These are phyloP conservation scores for Kodamaea plutei DNA, from an alignment of 1,139 yeast species.

Conservation along the genomic window DNA sequence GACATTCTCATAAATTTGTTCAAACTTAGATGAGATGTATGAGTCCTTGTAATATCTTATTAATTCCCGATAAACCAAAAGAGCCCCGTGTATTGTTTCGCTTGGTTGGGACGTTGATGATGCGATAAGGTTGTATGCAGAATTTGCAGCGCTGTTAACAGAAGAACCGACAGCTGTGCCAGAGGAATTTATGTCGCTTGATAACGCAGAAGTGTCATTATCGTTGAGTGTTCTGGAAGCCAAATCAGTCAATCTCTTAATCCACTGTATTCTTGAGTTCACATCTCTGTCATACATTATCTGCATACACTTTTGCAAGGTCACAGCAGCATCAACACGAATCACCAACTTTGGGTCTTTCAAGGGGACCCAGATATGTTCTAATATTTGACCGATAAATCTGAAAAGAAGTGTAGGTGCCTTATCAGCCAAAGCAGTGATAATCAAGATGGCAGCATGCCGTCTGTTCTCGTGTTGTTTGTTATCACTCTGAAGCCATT, in stretches of 20 bases:
- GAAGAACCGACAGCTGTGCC: slow-evolving; percentile 5
- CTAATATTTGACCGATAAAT: slow-evolving; percentile 73
- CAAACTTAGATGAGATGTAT: slow-evolving; percentile 50
- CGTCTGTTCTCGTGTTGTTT: slow-evolving; percentile 75
- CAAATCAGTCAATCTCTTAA: slow-evolving; percentile 63
- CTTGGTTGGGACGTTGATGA: slow-evolving; percentile 35
- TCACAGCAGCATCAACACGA: slow-evolving; percentile 79
- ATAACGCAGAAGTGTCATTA: slow-evolving; percentile 9
- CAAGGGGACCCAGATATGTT: slow-evolving; percentile 82
- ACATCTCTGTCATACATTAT: slow-evolving; percentile 78
- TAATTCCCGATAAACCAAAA: slow-evolving; percentile 78
- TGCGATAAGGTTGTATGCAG: slow-evolving; percentile 25
- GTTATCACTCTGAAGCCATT: slow-evolving; percentile 80
- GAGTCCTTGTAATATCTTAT: slow-evolving; percentile 62
- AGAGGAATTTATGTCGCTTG: slow-evolving; percentile 1
- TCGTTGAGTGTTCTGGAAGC: slow-evolving; percentile 39
- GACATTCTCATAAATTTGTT: slow-evolving; percentile 72
- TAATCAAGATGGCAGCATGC: slow-evolving; percentile 85
- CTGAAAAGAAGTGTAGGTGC: slow-evolving; percentile 82
- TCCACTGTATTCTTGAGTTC: slow-evolving; percentile 71
- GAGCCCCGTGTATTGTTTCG: slow-evolving; percentile 81
- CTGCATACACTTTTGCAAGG: slow-evolving; percentile 71
- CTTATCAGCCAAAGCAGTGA: slow-evolving; percentile 79
- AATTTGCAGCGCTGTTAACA: slow-evolving; percentile 14
- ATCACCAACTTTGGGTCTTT: slow-evolving; percentile 73